A percentile compares a stretch with the other conserved stretches of the same genome.
These are phyloP conservation scores for Talaromyces trachyspermus DNA, from an alignment of 495 filamentous ascomycete genomes.

Conservation along the genomic window DNA sequence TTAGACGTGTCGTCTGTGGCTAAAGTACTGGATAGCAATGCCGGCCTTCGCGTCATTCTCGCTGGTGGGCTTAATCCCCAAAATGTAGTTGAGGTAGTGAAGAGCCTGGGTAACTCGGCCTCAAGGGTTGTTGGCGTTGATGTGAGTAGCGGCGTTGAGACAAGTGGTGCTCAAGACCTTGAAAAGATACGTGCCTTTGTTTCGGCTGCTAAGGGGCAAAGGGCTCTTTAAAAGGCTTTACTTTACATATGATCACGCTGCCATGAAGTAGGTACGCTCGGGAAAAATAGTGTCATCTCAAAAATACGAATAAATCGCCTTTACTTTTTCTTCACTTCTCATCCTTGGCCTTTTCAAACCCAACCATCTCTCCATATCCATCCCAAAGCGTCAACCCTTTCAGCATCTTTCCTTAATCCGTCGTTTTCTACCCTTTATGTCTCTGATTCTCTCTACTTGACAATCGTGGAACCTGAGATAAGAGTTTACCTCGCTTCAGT, in stretches of 20 bases:
- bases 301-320: too few relatives aligned
- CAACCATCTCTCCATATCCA: background rate
- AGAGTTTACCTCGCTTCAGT: too few relatives aligned
- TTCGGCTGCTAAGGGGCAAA: slow-evolving; percentile 62
- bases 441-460: slow-evolving; percentile 9
- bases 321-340: background rate
- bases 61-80: slow-evolving; percentile 74
- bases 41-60: slow-evolving; percentile 60
- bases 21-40: slow-evolving; percentile 52
- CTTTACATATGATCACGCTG: too few relatives aligned
- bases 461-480: too few relatives aligned
- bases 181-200: slow-evolving; percentile 81
- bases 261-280: too few relatives aligned
- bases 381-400: too few relatives aligned
- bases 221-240: slow-evolving; percentile 14
- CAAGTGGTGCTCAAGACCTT: slow-evolving; percentile 69
- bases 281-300: too few relatives aligned
- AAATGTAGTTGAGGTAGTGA: slow-evolving; percentile 62
- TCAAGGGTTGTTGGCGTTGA: slow-evolving; percentile 73
- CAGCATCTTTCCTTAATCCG: slow-evolving; percentile 4
- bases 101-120: slow-evolving; percentile 44
- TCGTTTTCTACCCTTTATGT: slow-evolving; percentile 7
- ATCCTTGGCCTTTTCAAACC: too few relatives aligned
- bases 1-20: slow-evolving; percentile 62
- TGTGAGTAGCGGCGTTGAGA: slow-evolving; percentile 90